Evolutionary conservation across 1,284 basidiomycete species (phyloP), one percentile per base, ranked within the genome.

Genomic region (Leccinum pachyderme): DNA sequence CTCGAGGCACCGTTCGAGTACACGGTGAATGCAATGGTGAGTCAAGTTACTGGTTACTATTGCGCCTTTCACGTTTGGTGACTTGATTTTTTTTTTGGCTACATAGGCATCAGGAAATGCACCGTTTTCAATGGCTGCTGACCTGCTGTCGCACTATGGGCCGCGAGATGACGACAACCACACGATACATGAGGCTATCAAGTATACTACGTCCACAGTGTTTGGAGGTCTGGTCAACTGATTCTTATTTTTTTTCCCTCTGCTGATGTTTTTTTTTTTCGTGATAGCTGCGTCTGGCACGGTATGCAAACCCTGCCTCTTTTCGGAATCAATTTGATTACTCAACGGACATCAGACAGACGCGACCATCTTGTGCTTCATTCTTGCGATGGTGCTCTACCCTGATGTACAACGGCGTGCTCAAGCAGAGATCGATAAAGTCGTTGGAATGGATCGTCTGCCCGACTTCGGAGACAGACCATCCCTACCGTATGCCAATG

Each of bases 341-440:
- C 18, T 28, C 4, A 37, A 44, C 15, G 15, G 18, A 8, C 22
- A 5, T 48, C 47, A 53, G 54, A 32, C 47, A 18, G 47, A 49
- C n/a, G 12, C 51, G 5, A 15, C 27, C 7, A 12, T 49, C 2
- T 7, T 53, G 27, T 13, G 25, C 31, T 51, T 59, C 24, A 37
- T 35, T 15, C 57, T 58, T 25, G 47, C 57, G 7, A 54, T 58
- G 57, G 47, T 58, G 6, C 39, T 59, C 11, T 18, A 51, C 45
- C 57, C 52, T 18, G 47, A 51, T 5, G 52, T 48, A 27, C 47
- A 54, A 24, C 53, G 5, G 13, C 57, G 48, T 22, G 57, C 57
- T 37, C 57, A 51, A 22, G 43, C 48, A 11, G 57, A 59, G 18
- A 59, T 59, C 5, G 57, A 59, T 13, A 15, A 43, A 3, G 48